These are phyloP conservation scores for Pelargonium fulgidum DNA, from an alignment of 441 rosid species.

Conservation along the genomic window DNA sequence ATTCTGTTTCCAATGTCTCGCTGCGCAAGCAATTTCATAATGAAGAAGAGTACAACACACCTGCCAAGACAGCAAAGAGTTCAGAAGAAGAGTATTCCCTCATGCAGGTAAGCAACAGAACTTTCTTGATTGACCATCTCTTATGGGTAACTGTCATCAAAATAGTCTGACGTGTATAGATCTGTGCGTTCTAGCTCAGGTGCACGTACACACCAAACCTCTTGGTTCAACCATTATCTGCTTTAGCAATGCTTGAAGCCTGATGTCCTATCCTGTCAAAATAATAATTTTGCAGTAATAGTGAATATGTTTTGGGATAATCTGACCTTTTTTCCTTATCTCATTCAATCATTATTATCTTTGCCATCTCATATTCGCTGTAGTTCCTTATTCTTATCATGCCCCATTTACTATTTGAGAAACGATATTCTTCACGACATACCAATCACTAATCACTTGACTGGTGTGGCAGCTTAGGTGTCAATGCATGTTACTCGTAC, in stretches of 20 bases:
- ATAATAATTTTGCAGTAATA: not conserved
- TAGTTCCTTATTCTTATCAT: not conserved
- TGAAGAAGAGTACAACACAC: constrained; percentile 50
- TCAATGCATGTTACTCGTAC: not conserved
- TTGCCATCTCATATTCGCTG: not conserved
- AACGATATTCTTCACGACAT: not conserved
- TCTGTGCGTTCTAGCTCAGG: not conserved
- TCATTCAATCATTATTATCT: not conserved
- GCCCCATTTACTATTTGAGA: not conserved
- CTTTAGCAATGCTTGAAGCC: not conserved
- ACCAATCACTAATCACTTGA: not conserved
- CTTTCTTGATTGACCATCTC: constrained; percentile 11
- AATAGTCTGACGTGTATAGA: not conserved
- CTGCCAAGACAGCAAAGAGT: constrained; percentile 39
- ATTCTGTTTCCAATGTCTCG: constrained; percentile 56
- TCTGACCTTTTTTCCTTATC: not conserved
- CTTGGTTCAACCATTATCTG: not conserved
- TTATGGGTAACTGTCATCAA: not conserved
- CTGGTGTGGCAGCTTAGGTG: not conserved
- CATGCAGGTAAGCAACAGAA: constrained; percentile 36
- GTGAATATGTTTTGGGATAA: not conserved
- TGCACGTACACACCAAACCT: too few species aligned
- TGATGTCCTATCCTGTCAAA: not conserved
- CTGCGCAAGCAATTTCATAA: constrained; percentile 67
- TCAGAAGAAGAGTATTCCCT: constrained; percentile 44